A percentile compares a stretch with the other conserved stretches of the same genome.
phyloP scores from a whole-genome alignment of 2,329 filamentous ascomycete genomes.

The Pochonia chlamydosporia region DNA sequence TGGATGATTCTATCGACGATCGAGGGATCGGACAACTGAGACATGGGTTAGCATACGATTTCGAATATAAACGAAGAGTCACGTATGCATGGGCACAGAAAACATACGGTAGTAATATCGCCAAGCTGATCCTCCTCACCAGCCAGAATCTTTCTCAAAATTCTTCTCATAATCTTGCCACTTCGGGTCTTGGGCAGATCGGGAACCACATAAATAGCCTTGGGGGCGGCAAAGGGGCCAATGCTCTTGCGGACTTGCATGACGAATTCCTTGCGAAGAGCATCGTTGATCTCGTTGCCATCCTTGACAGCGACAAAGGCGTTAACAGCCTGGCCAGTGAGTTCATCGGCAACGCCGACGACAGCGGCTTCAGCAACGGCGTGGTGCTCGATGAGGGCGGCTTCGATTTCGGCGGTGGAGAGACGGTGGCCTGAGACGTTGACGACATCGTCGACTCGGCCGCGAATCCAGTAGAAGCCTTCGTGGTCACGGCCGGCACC shows the following conservation, averaged over 20 bases:
- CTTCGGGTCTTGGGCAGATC: constrained; percentile 96
- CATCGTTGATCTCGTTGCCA: constrained; percentile 67
- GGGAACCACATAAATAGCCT: constrained; percentile 83
- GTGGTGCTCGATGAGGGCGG: constrained; percentile 87
- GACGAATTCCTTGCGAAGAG: constrained; percentile 87
- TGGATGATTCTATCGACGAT: constrained; percentile 88
- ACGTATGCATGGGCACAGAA: background rate
- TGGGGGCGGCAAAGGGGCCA: constrained; percentile 93
- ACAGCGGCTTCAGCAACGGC: constrained; percentile 91
- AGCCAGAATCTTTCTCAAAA: constrained; percentile 93
- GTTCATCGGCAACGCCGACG: constrained; percentile 85
- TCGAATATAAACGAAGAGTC: background rate
- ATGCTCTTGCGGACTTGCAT: constrained; percentile 96
- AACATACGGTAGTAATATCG: constrained; percentile 80
- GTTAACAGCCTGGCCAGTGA: constrained; percentile 95
- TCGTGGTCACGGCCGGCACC: constrained; percentile 95
- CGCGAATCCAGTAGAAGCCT: constrained; percentile 99
- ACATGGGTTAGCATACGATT: background rate
- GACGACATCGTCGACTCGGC: constrained; percentile 96
- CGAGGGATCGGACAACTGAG: constrained; percentile 77
- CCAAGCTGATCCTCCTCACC: constrained; percentile 96
- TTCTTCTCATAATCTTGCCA: constrained; percentile 98
- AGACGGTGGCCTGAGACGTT: constrained; percentile 96
- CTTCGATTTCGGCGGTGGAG: constrained; percentile 96
- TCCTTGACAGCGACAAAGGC: constrained; percentile 94